Evolutionary conservation across 768 basidiomycete genomes (phyloP), one percentile per base, ranked within the genome.

Genomic region (Lentinula raphanica): DNA sequence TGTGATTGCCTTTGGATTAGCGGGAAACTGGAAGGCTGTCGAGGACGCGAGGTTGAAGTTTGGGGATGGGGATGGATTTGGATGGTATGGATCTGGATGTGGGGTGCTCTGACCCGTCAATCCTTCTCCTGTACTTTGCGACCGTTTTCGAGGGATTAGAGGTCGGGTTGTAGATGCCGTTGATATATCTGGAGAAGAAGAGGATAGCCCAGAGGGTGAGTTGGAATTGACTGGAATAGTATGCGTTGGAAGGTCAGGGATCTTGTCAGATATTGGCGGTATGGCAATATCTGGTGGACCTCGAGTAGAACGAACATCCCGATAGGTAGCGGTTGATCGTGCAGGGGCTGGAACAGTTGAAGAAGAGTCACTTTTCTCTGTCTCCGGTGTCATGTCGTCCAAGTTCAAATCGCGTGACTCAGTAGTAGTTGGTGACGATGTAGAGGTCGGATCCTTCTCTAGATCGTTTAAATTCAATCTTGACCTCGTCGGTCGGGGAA

Each of bases 1-100:
- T 5, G 64, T 49, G 61, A 70, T 69, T 2, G 71, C 73, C 32
- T 58, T 66, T n/a, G 62, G 65, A 5, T 65, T 56, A 3, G 69
- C 64, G 11, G 76, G 78, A 51, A 80, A 80, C 54, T 77, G 78
- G 58, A 79, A 80, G 15, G 73, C 71, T 23, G 70, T 66, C 17
- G 76, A 71, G 5, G 76, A 73, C 2, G 74, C 66, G 17, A 73
- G 64, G 29, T 49, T 48, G 3, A 32, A 19, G 17, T 48, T 48
- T 19, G 29, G 29, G 7, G n/a, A 27, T 54, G 35, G 50, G n/a
- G 39, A 40, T 1, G 39, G 39, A 40, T 40, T 40, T 12, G 39
- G 42, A 44, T 44, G 11, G 29, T 39, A 15, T 8, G 49, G n/a
- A 31, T 58, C 57, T 32, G 15, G 27, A 27, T 31, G 48, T 23